Base-by-base conservation (phyloP, 148 eudicot species). In the Nyssa sinensis region DNA sequence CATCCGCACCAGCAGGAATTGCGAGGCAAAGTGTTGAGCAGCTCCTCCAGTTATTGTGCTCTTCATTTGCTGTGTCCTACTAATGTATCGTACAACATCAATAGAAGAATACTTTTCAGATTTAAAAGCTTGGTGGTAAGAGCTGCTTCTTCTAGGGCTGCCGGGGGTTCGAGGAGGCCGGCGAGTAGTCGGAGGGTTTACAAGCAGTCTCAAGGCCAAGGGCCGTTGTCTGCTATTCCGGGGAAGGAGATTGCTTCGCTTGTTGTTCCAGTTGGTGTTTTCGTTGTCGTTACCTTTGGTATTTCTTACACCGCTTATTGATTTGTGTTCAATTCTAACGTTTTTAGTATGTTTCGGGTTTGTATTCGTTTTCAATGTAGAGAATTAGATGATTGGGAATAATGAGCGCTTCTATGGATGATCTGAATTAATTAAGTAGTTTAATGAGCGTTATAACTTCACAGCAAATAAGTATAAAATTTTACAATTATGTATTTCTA, bases 281-380 rank as follows among this genome's bases (percentile, higher is more conserved):
- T 94, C 44, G 70, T 88, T 7, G 86, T 78, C 19, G 77, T 80
- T 32, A 74, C 96, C 65, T 91, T 90, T 37, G 98, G 98, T 93
- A 85, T 70, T 64, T 71, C 31, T 66, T 74, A 67, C 63, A 72
- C 5, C 11, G 21, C 49, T n/a, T 62, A 21, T 39, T 27, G 11
- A 13, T 53, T 4, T 3, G 8, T 25, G 2, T 19, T 39, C 53
- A 35, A 62, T 39, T 14, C 37, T 59, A 72, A 19, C 23, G 19
- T 60, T 29, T 60, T 72, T 2, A 28, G 21, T 68, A 23, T 24
- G 47, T 17, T 33, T n/a, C 16, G n/a, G 28, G 24, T 57, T 71
- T 23, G 32, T 55, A 57, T 69, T 47, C 53, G 41, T 31, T 69
- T 51, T n/a, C 41, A 30, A 31, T 49, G 30, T 49, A 3, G 59